Conservation (phyloP, 352 stramenopile species). For the Phytophthora cryptogea region DNA sequence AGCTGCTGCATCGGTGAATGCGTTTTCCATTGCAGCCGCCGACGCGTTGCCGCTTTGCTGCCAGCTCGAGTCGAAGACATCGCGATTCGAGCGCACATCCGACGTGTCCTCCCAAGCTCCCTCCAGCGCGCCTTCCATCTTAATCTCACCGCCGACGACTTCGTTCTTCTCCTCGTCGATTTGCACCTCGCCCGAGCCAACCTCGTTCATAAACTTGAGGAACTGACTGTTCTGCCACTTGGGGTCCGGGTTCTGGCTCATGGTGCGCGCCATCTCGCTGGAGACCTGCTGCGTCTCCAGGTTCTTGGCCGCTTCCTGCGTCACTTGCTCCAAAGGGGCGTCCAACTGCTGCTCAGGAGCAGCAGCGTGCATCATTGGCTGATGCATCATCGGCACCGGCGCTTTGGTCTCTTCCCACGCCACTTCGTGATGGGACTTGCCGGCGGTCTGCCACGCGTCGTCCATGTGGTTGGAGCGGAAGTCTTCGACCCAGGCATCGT, state of each 20-base stretch:
- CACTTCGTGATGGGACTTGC: conserved; percentile 65
- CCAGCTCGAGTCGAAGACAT: conserved; percentile 66
- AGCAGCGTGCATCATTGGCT: conserved; percentile 31
- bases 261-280: conserved; percentile 71
- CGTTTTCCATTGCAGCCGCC: conserved; percentile 49
- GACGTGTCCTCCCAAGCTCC: conserved; percentile 58
- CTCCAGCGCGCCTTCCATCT: conserved; percentile 61
- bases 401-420: conserved; percentile 67
- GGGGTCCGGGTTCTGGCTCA: conserved; percentile 77
- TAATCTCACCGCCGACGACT: conserved; percentile 46
- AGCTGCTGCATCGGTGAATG: conserved; percentile 44
- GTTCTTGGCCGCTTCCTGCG: conserved; percentile 33
- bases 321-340: conserved; percentile 27
- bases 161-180: conserved; percentile 82
- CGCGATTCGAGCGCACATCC: conserved; percentile 61
- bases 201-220: conserved; percentile 86
- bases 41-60: conserved; percentile 38
- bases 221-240: conserved; percentile 90
- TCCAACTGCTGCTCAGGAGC: conserved; percentile 28
- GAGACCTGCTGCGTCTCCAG: conserved; percentile 58
- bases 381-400: conserved; percentile 44
- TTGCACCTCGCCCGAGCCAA: conserved; percentile 71
- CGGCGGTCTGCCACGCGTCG: conserved; percentile 60
- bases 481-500: conserved; percentile 72
- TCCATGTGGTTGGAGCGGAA: conserved; percentile 67